Base-by-base conservation (phyloP, 2,329 filamentous ascomycete species). In the Trichoderma sp. region DNA sequence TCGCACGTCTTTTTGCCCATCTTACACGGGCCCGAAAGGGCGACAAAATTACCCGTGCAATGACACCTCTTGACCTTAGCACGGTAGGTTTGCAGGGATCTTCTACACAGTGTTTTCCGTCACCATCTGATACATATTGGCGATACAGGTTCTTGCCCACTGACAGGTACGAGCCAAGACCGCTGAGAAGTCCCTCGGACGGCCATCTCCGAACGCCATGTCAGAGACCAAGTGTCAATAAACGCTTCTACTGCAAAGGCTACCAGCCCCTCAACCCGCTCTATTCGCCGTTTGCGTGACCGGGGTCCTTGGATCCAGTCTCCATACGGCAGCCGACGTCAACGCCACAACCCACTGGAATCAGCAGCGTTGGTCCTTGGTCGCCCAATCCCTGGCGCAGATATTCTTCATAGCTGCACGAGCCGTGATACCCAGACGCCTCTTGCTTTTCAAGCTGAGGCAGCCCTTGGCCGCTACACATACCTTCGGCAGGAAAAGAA, bases 331-430 rank as follows among this genome's bases (percentile, higher is more conserved):
- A 64, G 44, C 52, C 61, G 61, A 64, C 52, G 21, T 64, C 52
- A 57, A 64, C 62, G 54, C 52, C 62, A 64, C 62, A 64, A 47
- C 54, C 54, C 62, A 59, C 62, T 59, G 50, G 54, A 34, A 39
- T 56, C 54, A 52, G 44, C 39, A 30, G 47, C 45, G 62, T 59
- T 64, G 62, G 41, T 19, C 19, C n/a, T 28, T 59, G 45, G 54
- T 59, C 9, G 30, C 30, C 55, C 62, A 59, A 64, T 59, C 62
- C 34, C 62, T 30, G 54, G 26, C 47, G 45, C 45, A 9, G 45
- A 43, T 34, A 59, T 34, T 50, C 62, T 19, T 41, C 19, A 63
- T 34, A 45, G 47, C 59, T 62, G 43, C 15, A 47, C 30, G 60
- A 47, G 60, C 48, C 41, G 60, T 47, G 60, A 55, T 55, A 44